A percentile compares a stretch with the other conserved stretches of the same genome.
Evolutionary conservation across 176 grass and related monocot genomes (phyloP).

Genomic region (Tillandsia fasciculata): DNA sequence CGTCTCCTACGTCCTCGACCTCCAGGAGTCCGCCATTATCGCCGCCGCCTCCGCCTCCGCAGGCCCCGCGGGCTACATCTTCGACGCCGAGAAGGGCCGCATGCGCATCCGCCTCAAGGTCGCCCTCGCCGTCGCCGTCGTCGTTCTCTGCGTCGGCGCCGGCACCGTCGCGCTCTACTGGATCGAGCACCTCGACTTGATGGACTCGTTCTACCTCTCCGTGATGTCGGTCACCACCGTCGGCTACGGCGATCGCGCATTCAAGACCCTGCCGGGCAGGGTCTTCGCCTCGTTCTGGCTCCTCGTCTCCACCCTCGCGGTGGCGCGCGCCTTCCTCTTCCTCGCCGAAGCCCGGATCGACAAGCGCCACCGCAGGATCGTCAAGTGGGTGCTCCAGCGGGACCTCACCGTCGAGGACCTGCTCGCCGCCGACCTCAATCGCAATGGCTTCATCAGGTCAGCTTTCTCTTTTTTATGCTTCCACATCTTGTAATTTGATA

Average conservation of each 20-base stretch:
- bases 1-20: constrained; percentile 56
- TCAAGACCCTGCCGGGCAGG: constrained; percentile 29
- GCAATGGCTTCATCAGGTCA: constrained; percentile 30
- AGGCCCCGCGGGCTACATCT: constrained; percentile 22
- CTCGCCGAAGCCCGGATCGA: constrained; percentile 44
- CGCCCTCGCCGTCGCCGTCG: constrained; percentile 17
- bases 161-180: constrained; percentile 27
- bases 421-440: constrained; percentile 53
- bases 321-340: constrained; percentile 62
- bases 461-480: not conserved
- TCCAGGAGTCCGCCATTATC: constrained; percentile 46
- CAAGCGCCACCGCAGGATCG: constrained; percentile 31
- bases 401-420: constrained; percentile 38
- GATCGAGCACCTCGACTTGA: constrained; percentile 30
- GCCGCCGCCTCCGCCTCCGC: constrained; percentile 33
- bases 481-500: not conserved
- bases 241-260: constrained; percentile 57
- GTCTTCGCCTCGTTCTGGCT: constrained; percentile 55
- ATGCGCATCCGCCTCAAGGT: constrained; percentile 21
- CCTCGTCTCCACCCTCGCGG: constrained; percentile 45
- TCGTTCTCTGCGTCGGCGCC: constrained; percentile 19
- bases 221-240: constrained; percentile 64
- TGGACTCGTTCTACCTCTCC: constrained; percentile 49
- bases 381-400: constrained; percentile 41
- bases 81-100: constrained; percentile 26